Conservation (phyloP, 129 eudicot genomes). For the Rutidosis leptorrhynchoides region DNA sequence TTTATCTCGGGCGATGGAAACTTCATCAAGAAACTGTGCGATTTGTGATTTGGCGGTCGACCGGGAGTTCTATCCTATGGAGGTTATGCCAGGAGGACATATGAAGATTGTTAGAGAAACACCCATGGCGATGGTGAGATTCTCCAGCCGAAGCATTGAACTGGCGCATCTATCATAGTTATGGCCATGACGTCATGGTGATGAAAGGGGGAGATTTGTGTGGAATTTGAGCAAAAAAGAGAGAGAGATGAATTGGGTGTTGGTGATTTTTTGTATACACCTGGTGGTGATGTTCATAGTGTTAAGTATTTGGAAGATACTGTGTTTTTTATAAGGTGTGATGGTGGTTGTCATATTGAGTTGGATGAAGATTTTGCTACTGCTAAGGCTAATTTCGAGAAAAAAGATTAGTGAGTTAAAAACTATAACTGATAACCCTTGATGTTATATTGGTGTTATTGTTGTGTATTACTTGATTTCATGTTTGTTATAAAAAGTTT, state of each 20-base stretch:
- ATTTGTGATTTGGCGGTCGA: conserved; percentile 38
- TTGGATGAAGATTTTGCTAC: conserved; percentile 78
- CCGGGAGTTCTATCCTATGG: conserved; percentile 54
- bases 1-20: background rate
- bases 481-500: background rate
- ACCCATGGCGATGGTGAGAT: conserved; percentile 74
- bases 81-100: conserved; percentile 65
- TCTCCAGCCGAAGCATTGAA: conserved; percentile 71
- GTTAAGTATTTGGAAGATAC: conserved; percentile 83
- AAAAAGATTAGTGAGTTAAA: conserved; percentile 15
- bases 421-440: background rate
- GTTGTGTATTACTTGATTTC: background rate
- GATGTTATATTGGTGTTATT: background rate
- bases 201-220: conserved; percentile 62
- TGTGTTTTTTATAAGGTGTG: conserved; percentile 85
- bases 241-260: conserved; percentile 44
- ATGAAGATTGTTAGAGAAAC: conserved; percentile 72
- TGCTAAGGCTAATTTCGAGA: conserved; percentile 44
- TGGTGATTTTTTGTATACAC: conserved; percentile 74
- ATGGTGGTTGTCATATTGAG: conserved; percentile 76
- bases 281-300: conserved; percentile 74
- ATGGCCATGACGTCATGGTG: conserved; percentile 86
- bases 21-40: conserved; percentile 23
- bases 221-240: conserved; percentile 77
- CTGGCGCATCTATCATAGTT: conserved; percentile 81